These are phyloP conservation scores for Pulveroboletus sp. DNA, from an alignment of 768 basidiomycete species.

Conservation along the genomic window DNA sequence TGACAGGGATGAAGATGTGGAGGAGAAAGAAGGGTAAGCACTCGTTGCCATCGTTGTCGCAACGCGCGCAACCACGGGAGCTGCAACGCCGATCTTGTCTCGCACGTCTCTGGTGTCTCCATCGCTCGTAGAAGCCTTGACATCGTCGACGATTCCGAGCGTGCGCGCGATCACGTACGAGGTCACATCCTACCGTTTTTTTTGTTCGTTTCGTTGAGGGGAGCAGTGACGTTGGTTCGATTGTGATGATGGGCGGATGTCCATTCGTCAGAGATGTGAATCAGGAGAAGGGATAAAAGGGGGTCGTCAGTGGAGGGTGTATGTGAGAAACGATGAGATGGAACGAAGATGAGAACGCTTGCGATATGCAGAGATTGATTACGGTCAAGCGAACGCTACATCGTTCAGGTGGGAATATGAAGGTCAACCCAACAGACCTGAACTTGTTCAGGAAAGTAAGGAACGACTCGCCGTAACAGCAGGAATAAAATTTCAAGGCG, in stretches of 20 bases:
- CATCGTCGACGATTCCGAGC: slow-evolving; percentile 69
- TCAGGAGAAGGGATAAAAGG: neutral
- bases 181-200: slow-evolving; percentile 55
- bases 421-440: neutral
- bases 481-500: neutral
- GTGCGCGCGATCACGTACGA: slow-evolving; percentile 83
- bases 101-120: neutral
- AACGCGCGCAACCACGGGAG: neutral
- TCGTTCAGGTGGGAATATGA: slow-evolving; percentile 12
- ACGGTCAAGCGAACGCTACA: slow-evolving; percentile 3
- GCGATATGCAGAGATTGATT: neutral
- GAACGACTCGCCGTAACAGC: slow-evolving; percentile 10
- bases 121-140: slow-evolving; percentile 70
- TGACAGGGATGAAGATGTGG: neutral
- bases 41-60: neutral
- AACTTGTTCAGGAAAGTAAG: neutral
- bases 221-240: neutral
- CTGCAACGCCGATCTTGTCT: neutral
- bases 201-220: neutral
- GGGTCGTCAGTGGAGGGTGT: slow-evolving; percentile 6
- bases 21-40: neutral
- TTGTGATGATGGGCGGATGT: neutral
- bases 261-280: neutral
- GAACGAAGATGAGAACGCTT: neutral
- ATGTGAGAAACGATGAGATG: slow-evolving; percentile 1